These are phyloP conservation scores for Chalciporus piperatus DNA, from an alignment of 768 basidiomycete genomes.

Conservation along the genomic window DNA sequence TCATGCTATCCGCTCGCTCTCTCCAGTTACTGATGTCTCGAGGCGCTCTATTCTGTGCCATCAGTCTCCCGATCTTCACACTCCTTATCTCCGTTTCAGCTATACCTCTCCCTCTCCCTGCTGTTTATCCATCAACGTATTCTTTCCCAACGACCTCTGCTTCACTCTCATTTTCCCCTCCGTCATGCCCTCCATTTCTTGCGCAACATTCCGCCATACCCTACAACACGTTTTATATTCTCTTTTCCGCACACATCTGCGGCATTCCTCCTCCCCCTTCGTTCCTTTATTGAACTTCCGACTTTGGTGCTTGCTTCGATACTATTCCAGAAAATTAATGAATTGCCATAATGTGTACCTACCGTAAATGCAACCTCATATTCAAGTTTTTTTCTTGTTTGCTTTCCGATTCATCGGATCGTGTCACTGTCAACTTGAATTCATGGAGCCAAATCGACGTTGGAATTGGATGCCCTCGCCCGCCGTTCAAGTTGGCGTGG, in stretches of 20 bases:
- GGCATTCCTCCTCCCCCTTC: not conserved
- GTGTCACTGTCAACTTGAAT: too few relatives aligned
- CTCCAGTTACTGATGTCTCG: conserved; percentile 1
- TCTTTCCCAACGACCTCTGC: not conserved
- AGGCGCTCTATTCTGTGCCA: conserved; percentile 12
- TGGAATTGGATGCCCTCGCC: too few relatives aligned
- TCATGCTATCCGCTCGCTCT: conserved; percentile 7
- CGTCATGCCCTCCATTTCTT: not conserved
- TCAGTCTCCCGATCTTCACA: conserved; percentile 11
- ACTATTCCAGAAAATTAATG: not conserved
- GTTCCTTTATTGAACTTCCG: not conserved
- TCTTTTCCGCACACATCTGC: not conserved
- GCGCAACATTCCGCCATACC: not conserved
- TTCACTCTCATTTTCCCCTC: not conserved
- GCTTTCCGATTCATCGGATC: not conserved
- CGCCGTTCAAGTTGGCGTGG: too few relatives aligned
- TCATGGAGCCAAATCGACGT: too few relatives aligned
- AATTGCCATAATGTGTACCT: conserved; percentile 26
- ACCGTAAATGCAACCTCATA: conserved; percentile 21
- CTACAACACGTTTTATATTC: not conserved
- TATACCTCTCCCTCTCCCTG: not conserved
- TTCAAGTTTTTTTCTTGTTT: not conserved
- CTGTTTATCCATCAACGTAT: conserved; percentile 21
- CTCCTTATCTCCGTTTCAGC: not conserved
- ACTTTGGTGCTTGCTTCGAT: not conserved